Evolutionary conservation across 495 filamentous ascomycete genomes (phyloP), one percentile per base, ranked within the genome.

Genomic region (Aspergillus incahuasiensis): DNA sequence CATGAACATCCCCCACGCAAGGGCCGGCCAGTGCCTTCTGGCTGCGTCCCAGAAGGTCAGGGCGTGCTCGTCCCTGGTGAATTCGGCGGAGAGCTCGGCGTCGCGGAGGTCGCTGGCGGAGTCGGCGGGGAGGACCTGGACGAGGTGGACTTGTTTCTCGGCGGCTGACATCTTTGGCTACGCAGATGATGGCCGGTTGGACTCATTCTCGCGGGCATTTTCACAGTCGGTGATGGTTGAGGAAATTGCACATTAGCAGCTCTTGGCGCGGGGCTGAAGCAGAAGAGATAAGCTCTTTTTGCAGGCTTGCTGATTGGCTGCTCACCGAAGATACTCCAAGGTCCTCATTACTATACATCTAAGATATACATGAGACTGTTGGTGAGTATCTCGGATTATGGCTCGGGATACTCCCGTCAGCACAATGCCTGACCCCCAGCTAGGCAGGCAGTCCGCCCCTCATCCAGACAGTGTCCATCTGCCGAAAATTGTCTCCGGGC

Each of bases 1-100:
- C 59, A 71, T 68, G 41, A 71, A 65, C 30, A 67, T 39, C 0
- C 60, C 63, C 68, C 68, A 71, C 18, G 52, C 60, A 19, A 71
- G 53, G 21, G 66, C 68, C 2, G 68, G 66, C 62, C 62, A 67
- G 54, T 71, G 55, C 30, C 57, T 55, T 24, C 57, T 54, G 28
- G 64, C 49, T 5, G 68, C 68, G 22, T 62, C 60, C 63, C 66
- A 65, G 56, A 66, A 71, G 21, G 58, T 48, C 44, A 63, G 61
- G 12, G 47, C 11, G 50, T 71, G 66, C 52, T 71, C 63, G 11
- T 64, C 41, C 25, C 63, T 54, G 18, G 58, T 63, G 47, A 66
- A 70, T 42, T 65, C 57, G 39, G 52, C 54, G 1, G 68, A 68
- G 16, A 61, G 45, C 24, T 58, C 62, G 12, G 65, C 65, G 7